A percentile compares a stretch with the other conserved stretches of the same genome.
Evolutionary conservation across 192 early-diverging fungal species (phyloP).

Genomic region (Backusella westeae): DNA sequence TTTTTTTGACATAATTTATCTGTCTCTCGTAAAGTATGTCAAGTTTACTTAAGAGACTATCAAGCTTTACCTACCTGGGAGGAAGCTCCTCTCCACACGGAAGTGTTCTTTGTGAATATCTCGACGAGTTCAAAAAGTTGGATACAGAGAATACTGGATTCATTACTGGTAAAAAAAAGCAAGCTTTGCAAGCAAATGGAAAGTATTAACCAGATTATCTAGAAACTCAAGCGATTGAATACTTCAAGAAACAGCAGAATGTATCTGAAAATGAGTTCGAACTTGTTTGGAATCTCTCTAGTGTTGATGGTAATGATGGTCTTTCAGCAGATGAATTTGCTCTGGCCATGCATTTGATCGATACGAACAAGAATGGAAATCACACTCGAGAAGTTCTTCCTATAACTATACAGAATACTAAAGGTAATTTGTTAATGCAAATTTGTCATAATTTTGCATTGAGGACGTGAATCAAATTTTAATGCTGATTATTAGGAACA

Average conservation of each 20-base stretch:
- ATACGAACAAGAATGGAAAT: not conserved
- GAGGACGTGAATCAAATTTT: not conserved
- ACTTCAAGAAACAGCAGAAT: not conserved
- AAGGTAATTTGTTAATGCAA: not conserved
- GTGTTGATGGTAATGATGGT: not conserved
- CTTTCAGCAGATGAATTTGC: not conserved
- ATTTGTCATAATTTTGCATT: not conserved
- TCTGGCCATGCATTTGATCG: not conserved
- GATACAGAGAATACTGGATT: not conserved
- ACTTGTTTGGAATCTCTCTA: constrained; percentile 1
- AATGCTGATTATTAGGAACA: not conserved
- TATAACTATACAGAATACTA: not conserved
- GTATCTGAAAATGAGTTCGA: not conserved
- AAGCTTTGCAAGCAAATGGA: not conserved
- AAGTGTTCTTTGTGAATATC: not conserved
- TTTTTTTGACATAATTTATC: not conserved
- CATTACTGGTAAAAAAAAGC: not conserved
- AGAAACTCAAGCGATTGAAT: not conserved
- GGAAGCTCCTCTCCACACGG: not conserved
- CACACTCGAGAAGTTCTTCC: not conserved
- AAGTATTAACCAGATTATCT: not conserved
- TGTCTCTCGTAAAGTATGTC: not conserved
- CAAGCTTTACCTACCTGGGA: not conserved
- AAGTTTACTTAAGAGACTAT: not conserved
- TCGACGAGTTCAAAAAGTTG: not conserved